Percentiles rank a stretch among this genome's conserved stretches.
These are phyloP conservation scores for Flueggea neowawraea DNA, from an alignment of 441 rosid species.

Conservation along the genomic window DNA sequence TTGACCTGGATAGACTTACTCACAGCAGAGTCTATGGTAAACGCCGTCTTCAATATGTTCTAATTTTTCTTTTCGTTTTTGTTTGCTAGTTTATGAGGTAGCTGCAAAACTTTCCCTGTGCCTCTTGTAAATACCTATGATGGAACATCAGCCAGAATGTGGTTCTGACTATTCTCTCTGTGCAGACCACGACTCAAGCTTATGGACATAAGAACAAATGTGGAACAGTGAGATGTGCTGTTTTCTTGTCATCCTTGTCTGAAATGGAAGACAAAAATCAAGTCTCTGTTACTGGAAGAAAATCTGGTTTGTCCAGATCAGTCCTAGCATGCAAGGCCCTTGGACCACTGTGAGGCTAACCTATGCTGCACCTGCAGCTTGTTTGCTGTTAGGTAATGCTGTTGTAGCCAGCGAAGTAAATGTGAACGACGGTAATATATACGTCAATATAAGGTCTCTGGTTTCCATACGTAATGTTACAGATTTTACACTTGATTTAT, in stretches of 20 bases:
- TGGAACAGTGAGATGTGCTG: conserved; percentile 78
- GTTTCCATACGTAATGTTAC: conserved; percentile 75
- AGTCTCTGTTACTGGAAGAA: conserved; percentile 28
- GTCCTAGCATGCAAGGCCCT: conserved; percentile 93
- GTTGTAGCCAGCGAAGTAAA: conserved; percentile 97
- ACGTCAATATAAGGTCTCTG: conserved; percentile 87
- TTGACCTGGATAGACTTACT: conserved; percentile 72
- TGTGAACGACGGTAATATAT: conserved; percentile 81
- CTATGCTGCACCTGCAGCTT: conserved; percentile 98
- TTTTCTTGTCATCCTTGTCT: conserved; percentile 53
- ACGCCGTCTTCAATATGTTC: conserved; percentile 9
- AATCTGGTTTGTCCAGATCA: conserved; percentile 91
- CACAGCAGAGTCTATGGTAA: conserved; percentile 53
- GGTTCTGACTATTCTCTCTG: conserved; percentile 12
- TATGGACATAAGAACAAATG: conserved; percentile 31
- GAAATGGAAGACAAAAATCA: conserved; percentile 46
- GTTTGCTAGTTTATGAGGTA: neutral
- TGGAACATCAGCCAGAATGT: conserved; percentile 4
- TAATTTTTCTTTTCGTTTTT: neutral
- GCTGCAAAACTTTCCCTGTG: neutral
- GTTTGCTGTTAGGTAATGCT: conserved; percentile 95
- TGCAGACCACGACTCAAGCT: conserved; percentile 52
- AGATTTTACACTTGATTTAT: conserved; percentile 64
- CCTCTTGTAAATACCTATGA: neutral
- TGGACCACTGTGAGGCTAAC: conserved; percentile 96